phyloP scores from a whole-genome alignment of 2,329 filamentous ascomycete genomes.

The Epichloe aotearoae region DNA sequence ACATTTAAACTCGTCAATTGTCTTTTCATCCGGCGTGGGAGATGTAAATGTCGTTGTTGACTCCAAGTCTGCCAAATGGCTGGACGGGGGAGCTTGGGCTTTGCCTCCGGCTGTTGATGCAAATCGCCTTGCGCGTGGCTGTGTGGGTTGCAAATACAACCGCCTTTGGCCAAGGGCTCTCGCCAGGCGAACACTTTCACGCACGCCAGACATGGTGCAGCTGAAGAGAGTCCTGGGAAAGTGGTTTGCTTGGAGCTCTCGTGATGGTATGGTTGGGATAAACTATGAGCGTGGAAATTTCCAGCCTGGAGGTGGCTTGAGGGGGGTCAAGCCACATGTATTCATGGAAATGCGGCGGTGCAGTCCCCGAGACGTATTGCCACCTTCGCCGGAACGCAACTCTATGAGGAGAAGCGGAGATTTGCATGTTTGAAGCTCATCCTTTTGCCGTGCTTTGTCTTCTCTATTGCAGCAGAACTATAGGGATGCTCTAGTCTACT shows the following conservation, averaged over 20 bases:
- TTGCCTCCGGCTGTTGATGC: constrained; percentile 31
- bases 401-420: too few species aligned
- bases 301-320: constrained; percentile 13
- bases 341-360: constrained; percentile 4
- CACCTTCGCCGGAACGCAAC: too few species aligned
- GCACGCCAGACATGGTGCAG: constrained; percentile 27
- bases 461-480: too few species aligned
- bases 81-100: constrained; percentile 12
- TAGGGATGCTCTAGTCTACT: too few species aligned
- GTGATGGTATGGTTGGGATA: background rate
- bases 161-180: constrained; percentile 18
- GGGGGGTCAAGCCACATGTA: constrained; percentile 12
- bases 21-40: constrained; percentile 25
- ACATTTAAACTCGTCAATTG: constrained; percentile 27
- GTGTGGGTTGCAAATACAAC: constrained; percentile 12
- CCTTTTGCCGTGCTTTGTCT: too few species aligned
- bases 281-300: constrained; percentile 20
- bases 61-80: constrained; percentile 36
- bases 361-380: background rate
- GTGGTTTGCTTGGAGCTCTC: background rate
- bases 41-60: constrained; percentile 33
- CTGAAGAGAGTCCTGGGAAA: background rate
- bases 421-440: background rate
- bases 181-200: constrained; percentile 25
- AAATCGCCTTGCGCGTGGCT: constrained; percentile 24